Evolutionary conservation across 257 asterid genomes (phyloP).

Genomic region (Nicotiana sylvestris): DNA sequence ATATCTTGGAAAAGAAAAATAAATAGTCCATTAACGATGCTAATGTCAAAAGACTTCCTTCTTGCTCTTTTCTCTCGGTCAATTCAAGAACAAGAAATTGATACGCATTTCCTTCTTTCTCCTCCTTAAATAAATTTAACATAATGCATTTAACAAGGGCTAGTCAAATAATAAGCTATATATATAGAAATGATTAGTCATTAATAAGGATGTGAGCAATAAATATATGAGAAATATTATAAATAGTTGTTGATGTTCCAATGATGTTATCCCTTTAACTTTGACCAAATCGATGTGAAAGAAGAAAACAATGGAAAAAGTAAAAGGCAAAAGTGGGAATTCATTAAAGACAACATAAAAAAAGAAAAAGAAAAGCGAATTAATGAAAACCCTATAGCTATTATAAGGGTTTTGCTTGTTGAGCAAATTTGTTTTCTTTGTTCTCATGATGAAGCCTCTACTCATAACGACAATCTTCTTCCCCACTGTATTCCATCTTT

Average conservation of each 20-base stretch:
- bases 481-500: conserved; percentile 10
- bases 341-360: background rate
- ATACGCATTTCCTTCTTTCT: too few species aligned
- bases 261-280: background rate
- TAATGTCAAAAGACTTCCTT: too few species aligned
- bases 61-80: too few species aligned
- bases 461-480: conserved; percentile 14
- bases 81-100: too few species aligned
- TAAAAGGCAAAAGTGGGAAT: conserved; percentile 9
- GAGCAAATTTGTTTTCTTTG: conserved; percentile 9
- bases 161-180: background rate
- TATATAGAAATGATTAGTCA: background rate
- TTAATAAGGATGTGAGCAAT: background rate
- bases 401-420: conserved; percentile 8
- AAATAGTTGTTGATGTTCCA: background rate
- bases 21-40: too few species aligned
- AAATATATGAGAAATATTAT: background rate
- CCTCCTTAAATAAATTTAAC: background rate
- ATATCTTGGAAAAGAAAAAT: too few species aligned
- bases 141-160: background rate
- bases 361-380: background rate
- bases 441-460: conserved; percentile 2
- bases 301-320: conserved; percentile 12
- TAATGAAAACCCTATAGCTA: background rate
- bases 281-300: conserved; percentile 10